Evolutionary conservation across 345 rosid genomes (phyloP).

Genomic region (Excoecaria cochinchinensis): DNA sequence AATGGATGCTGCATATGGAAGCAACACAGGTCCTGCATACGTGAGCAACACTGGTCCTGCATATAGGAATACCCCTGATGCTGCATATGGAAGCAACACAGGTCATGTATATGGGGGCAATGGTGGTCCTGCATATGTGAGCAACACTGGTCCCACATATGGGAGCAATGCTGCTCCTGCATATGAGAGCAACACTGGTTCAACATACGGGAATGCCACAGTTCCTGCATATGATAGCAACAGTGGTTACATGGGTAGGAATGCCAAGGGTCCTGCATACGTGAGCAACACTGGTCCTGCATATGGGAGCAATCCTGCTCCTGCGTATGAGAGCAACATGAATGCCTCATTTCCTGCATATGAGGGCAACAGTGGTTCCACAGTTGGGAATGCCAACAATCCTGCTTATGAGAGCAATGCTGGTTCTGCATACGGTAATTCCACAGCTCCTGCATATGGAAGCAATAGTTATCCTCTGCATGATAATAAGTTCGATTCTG

Average conservation of each 20-base stretch:
- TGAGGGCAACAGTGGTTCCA: not conserved
- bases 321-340: not conserved
- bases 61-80: not conserved
- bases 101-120: not conserved
- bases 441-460: not conserved
- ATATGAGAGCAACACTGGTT: not conserved
- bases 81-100: not conserved
- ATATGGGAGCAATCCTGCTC: not conserved
- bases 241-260: not conserved
- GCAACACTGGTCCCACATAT: not conserved
- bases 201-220: too few relatives aligned
- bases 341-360: not conserved
- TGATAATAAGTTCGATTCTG: not conserved
- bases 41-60: not conserved
- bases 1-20: not conserved
- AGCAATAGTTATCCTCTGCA: not conserved
- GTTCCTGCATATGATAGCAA: conserved; percentile 7
- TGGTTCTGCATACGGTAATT: not conserved
- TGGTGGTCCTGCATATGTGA: not conserved
- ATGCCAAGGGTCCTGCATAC: not conserved
- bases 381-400: too few relatives aligned
- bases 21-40: not conserved
- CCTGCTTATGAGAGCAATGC: not conserved
- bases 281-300: not conserved
- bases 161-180: not conserved